Evolutionary conservation across 208 protist genomes (phyloP).

Genomic region (Leptomonas pyrrhocoris): DNA sequence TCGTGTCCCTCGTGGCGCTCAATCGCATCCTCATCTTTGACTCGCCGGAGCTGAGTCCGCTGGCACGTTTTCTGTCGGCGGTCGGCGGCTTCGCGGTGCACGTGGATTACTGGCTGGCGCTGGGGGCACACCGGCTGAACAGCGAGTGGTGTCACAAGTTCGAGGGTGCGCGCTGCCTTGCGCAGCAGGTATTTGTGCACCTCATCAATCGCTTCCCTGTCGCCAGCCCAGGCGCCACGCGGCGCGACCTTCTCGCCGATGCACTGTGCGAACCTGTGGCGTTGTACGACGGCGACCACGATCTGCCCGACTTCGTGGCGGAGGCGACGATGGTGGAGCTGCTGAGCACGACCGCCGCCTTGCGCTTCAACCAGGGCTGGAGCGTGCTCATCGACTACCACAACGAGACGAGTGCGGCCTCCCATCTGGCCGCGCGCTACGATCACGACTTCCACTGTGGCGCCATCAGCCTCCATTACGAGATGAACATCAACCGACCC

Average conservation of each 20-base stretch:
- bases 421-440: conserved; percentile 67
- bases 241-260: conserved; percentile 23
- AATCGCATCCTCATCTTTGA: conserved; percentile 65
- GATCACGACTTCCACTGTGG: conserved; percentile 70
- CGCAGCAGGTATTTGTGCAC: conserved; percentile 90
- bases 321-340: conserved; percentile 28
- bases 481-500: conserved; percentile 72
- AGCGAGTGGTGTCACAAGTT: conserved; percentile 83
- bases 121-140: conserved; percentile 67
- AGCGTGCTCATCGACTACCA: conserved; percentile 79
- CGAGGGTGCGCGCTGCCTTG: conserved; percentile 78
- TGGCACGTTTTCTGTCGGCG: conserved; percentile 73
- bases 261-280: conserved; percentile 32
- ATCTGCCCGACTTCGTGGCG: conserved; percentile 41
- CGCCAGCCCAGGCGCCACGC: conserved; percentile 39
- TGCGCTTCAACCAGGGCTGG: conserved; percentile 86
- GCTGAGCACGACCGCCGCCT: conserved; percentile 59
- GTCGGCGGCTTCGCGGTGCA: conserved; percentile 82
- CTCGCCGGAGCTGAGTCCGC: conserved; percentile 57
- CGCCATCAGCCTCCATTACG: conserved; percentile 75
- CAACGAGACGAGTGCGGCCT: conserved; percentile 32
- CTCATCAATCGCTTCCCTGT: conserved; percentile 82
- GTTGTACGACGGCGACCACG: conserved; percentile 56
- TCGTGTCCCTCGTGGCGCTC: conserved; percentile 76
- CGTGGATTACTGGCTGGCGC: conserved; percentile 83